Base-by-base conservation (phyloP, 2,329 filamentous ascomycete species). In the Monosporascus sp. region DNA sequence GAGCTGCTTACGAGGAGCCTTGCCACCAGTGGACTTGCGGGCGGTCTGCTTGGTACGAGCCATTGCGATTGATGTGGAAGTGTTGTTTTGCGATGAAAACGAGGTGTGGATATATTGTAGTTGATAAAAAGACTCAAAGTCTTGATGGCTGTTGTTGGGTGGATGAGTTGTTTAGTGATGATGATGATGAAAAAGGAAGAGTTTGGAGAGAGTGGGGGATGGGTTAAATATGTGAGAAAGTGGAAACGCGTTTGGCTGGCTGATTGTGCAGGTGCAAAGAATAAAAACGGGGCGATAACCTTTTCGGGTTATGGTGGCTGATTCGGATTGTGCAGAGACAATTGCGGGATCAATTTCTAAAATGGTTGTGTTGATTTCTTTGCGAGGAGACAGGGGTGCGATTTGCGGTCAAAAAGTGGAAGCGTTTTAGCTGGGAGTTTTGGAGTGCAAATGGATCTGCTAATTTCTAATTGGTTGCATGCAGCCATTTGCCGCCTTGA, bases 1-100 rank as follows among this genome's bases (percentile, higher is more conserved):
- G 71, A 97, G 91, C 85, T 97, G 92, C 90, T 99, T 99, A 78
- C 85, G 83, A 59, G 84, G 84, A 65, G 85, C 85, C 81, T 88
- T 88, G 81, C 85, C 85, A 84, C 85, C 85, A 68, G 85, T 88
- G 74, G 85, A 88, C 82, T 96, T 86, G 72, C 84, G 82, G 68
- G 83, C 83, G 67, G 80, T 84, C 72, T 84, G 81, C 80, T 84
- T 84, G 60, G 81, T 84, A 68, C 81, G 81, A 65, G 81, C 81
- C 81, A 84, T 84, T 76, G 68, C 72, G 66, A 68, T 55, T 66
- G 69, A 65, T 70, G 64, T 55, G 57, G 57, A 57, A 55, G 61
- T 55, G 34, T 57, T 57, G 52, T 57, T 64, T 59, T 53, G 54
- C 63, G 62, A 64, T 65, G 59, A 51, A 59, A 57, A 52, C 60